Evolutionary conservation across 2,329 filamentous ascomycete species (phyloP).

Genomic region (Neofusicoccum cordaticola): DNA sequence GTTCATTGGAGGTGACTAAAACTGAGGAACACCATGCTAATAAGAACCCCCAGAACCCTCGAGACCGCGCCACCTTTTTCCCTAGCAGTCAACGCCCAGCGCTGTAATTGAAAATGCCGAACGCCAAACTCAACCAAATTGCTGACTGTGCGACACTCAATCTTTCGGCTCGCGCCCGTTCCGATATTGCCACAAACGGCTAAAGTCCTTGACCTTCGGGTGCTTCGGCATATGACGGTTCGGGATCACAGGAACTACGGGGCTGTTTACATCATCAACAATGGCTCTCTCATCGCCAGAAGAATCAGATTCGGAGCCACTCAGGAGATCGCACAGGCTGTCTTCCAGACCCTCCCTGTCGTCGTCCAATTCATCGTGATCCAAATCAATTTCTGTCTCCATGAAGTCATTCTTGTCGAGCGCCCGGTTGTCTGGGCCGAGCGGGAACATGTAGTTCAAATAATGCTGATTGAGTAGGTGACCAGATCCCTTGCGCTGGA

Average conservation of each 20-base stretch:
- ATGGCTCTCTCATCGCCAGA: slow-evolving; percentile 14
- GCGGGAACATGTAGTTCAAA: slow-evolving; percentile 60
- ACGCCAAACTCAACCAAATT: background rate
- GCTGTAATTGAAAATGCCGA: background rate
- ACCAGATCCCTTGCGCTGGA: slow-evolving; percentile 39
- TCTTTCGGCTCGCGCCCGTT: slow-evolving; percentile 20
- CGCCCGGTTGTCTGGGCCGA: slow-evolving; percentile 49
- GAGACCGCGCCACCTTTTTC: background rate
- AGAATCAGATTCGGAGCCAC: slow-evolving; percentile 1
- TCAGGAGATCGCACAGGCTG: slow-evolving; percentile 1
- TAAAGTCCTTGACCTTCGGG: slow-evolving; percentile 22
- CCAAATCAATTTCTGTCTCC: slow-evolving; percentile 46
- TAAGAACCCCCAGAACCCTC: background rate
- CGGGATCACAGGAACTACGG: slow-evolving; percentile 12
- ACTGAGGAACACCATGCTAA: background rate
- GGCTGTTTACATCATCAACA: slow-evolving; percentile 20
- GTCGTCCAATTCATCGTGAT: background rate
- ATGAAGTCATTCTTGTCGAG: slow-evolving; percentile 57
- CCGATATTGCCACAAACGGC: slow-evolving; percentile 24
- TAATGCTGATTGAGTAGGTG: slow-evolving; percentile 56
- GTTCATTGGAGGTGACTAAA: background rate
- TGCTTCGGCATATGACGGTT: background rate
- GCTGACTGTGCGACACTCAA: background rate
- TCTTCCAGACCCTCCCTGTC: slow-evolving; percentile 15
- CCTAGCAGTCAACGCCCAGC: slow-evolving; percentile 2